Evolutionary conservation across 208 protist species (phyloP), one percentile per base, ranked within the genome.

Genomic region (Blechomonas ayalai): DNA sequence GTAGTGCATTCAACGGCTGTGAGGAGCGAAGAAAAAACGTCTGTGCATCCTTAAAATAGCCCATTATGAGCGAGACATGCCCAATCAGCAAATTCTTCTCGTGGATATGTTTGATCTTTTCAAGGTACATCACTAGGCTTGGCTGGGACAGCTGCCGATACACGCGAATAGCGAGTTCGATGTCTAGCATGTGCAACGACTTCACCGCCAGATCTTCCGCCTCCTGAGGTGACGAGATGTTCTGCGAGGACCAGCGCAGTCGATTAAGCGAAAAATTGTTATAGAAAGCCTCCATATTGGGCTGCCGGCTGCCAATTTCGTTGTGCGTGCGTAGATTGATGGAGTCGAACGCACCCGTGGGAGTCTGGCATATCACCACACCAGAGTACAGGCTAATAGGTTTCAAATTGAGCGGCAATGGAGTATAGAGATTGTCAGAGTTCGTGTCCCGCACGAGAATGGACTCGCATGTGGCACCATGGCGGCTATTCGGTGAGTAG

Each of bases 71-170:
- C 13, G 89, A 96, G 29, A 98, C 60, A 59, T 98, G 90, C 12
- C 95, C 96, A 40, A 95, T 77, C 5, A 98, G 82, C 19, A 98
- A 72, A 35, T 96, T 84, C 52, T 86, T 85, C 37, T 98, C 95
- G 49, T 97, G 94, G 23, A 97, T 76, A 54, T 91, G 77, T 24
- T 67, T 66, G 19, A 98, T 82, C 44, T 82, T 78, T 35, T 97
- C 72, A 28, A 98, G 73, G 49, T 82, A 89, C 34, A 97, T 63
- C 26, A 98, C 95, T 53, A 98, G 81, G 51, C 65, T 86, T 26
- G 92, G 78, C 55, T 97, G 81, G 24, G 78, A 90, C 12, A 97
- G 53, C 56, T 95, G 74, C 16, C 96, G 73, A 68, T 97, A 97
- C 20, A 95, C 86, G 35, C 82, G 79, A 41, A 95, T 90, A 7